phyloP scores from a whole-genome alignment of 2,329 filamentous ascomycete species.

The Pseudogymnoascus sp. region DNA sequence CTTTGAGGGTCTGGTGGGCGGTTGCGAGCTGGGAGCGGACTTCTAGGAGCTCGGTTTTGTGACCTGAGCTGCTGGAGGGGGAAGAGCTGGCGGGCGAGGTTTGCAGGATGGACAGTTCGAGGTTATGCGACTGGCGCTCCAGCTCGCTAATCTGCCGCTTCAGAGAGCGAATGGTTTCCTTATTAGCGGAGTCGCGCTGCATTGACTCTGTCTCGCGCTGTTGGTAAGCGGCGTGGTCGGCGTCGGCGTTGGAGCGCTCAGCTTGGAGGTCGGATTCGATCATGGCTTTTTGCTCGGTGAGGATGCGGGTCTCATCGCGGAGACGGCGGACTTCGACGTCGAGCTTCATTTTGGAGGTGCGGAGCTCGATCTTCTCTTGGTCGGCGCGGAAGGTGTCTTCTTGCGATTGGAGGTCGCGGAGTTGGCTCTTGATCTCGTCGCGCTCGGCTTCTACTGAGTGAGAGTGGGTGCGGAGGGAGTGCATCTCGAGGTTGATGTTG shows the following conservation, averaged over 20 bases:
- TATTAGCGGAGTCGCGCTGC: constrained; percentile 62
- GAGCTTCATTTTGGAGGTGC: constrained; percentile 58
- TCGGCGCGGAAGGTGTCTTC: constrained; percentile 53
- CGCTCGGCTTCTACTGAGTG: constrained; percentile 56
- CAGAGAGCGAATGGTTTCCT: constrained; percentile 53
- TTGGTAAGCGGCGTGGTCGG: constrained; percentile 17
- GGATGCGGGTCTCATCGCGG: constrained; percentile 53
- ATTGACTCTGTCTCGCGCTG: constrained; percentile 58
- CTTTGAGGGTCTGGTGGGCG: constrained; percentile 52
- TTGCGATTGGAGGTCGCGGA: constrained; percentile 47
- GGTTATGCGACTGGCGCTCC: constrained; percentile 60
- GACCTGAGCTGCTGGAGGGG: constrained; percentile 39
- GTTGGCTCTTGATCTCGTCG: constrained; percentile 56
- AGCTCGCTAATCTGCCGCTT: constrained; percentile 60
- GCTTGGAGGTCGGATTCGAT: constrained; percentile 57
- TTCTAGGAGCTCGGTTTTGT: constrained; percentile 49
- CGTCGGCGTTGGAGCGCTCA: constrained; percentile 57
- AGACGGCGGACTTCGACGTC: constrained; percentile 60
- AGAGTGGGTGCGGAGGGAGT: constrained; percentile 47
- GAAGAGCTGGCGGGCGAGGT: constrained; percentile 41
- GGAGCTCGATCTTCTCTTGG: constrained; percentile 61
- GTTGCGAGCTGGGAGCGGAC: constrained; percentile 54
- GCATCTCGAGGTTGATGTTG: constrained; percentile 52
- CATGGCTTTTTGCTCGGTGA: constrained; percentile 48
- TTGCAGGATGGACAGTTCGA: constrained; percentile 45